Conservation (phyloP, 495 filamentous ascomycete genomes). For the Pseudevernia furfuracea region DNA sequence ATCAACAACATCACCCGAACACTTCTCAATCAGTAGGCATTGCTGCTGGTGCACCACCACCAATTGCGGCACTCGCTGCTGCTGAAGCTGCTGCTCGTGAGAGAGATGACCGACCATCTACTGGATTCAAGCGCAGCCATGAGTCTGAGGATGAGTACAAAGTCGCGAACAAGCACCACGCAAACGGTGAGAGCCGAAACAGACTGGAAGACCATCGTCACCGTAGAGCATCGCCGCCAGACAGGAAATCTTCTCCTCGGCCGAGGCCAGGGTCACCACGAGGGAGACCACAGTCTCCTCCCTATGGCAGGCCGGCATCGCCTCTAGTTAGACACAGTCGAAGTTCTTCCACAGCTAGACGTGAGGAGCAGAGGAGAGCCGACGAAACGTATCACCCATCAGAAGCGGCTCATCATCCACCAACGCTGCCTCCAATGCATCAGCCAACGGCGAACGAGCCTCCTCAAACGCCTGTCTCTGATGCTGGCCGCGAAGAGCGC, state of each 20-base stretch:
- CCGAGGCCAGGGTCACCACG: constrained; percentile 21
- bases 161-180: constrained; percentile 63
- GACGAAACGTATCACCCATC: constrained; percentile 82
- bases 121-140: constrained; percentile 72
- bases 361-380: constrained; percentile 59
- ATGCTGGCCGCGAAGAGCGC: constrained; percentile 49
- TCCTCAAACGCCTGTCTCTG: constrained; percentile 42
- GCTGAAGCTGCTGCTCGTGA: constrained; percentile 74
- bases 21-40: constrained; percentile 58
- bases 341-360: constrained; percentile 69
- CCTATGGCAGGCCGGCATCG: constrained; percentile 40
- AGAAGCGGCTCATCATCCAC: constrained; percentile 82
- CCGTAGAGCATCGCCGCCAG: constrained; percentile 63
- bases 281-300: constrained; percentile 24
- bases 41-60: constrained; percentile 67
- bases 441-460: constrained; percentile 37
- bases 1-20: constrained; percentile 65
- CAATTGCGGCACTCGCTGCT: constrained; percentile 62
- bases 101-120: constrained; percentile 70
- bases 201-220: constrained; percentile 76
- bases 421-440: constrained; percentile 63
- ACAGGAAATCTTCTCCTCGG: constrained; percentile 52
- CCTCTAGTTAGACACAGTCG: constrained; percentile 58
- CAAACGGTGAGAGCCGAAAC: constrained; percentile 78
- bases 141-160: constrained; percentile 81